Evolutionary conservation across 352 stramenopile species (phyloP).

Genomic region (Thalassiosira ordinaria): DNA sequence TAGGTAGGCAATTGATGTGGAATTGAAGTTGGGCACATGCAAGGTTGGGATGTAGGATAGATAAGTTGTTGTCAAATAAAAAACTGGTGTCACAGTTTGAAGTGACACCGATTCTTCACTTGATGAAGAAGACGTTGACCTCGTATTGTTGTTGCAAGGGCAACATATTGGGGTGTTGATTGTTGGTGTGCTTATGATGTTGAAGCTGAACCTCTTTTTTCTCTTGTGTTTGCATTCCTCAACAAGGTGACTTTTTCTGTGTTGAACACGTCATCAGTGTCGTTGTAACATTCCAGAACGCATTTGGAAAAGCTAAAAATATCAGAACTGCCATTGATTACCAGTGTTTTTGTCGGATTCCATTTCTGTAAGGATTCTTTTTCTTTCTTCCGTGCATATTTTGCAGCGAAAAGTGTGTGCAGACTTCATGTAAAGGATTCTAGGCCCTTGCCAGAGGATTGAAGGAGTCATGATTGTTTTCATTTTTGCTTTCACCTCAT

Average conservation of each 20-base stretch:
- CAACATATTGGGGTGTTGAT: not conserved
- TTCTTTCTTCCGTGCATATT: slow-evolving; percentile 30
- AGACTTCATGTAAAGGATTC: slow-evolving; percentile 28
- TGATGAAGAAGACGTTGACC: too few species aligned
- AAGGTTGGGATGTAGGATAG: not conserved
- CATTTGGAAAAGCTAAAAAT: slow-evolving; percentile 36
- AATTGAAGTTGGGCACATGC: too few species aligned
- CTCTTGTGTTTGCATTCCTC: not conserved
- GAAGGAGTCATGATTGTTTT: not conserved
- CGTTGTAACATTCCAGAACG: not conserved
- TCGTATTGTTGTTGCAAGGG: not conserved
- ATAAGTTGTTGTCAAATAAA: slow-evolving; percentile 9
- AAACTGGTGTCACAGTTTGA: slow-evolving; percentile 8
- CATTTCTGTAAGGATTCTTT: slow-evolving; percentile 14
- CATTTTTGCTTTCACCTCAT: not conserved
- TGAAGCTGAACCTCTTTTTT: slow-evolving; percentile 1
- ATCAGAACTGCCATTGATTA: slow-evolving; percentile 27
- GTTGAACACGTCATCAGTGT: slow-evolving; percentile 35
- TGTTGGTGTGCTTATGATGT: not conserved
- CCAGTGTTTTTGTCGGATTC: slow-evolving; percentile 9
- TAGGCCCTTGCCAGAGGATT: slow-evolving; percentile 13
- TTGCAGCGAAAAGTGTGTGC: slow-evolving; percentile 6
- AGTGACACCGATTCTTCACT: slow-evolving; percentile 5
- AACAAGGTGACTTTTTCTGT: slow-evolving; percentile 27
- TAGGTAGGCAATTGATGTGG: slow-evolving; percentile 8